Evolutionary conservation across 106 monocot species (phyloP), one percentile per base, ranked within the genome.

Genomic region (Allium fistulosum): DNA sequence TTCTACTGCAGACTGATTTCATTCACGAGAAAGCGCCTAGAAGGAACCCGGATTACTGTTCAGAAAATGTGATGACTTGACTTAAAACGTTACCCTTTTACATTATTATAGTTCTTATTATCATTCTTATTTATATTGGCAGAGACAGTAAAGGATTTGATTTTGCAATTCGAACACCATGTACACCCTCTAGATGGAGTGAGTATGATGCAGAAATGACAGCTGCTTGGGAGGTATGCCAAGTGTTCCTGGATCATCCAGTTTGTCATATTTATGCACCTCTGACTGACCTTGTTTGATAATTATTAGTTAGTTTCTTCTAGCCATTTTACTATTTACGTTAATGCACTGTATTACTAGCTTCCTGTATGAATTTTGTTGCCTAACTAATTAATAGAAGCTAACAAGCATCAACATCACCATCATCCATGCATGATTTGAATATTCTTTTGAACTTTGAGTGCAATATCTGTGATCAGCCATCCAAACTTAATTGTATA

Each of bases 141-240:
- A 95, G 95, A 85, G 86, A 82, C 57, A 84, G 78, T 65, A 85
- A 70, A 74, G 92, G 96, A 72, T 92, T 82, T 80, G 96, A 97
- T 49, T 92, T 97, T 79, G 92, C 92, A 61, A 92, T 97, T 49
- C 77, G 84, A 74, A 97, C 96, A 53, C 96, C 96, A 68, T 92
- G 86, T 62, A 89, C 86, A 17, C 91, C 91, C 53, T 78, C 86
- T 78, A 86, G 96, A 76, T 97, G 96, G 96, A 70, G 75, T 37
- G 86, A 92, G 49, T 97, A 82, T 64, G 82, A 84, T 61, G 80
- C 70, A 78, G 96, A 97, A 82, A 92, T 97, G 92, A 50, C 86
- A 49, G 67, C 58, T 46, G 83, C 92, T 37, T 97, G 92, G 92
- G 88, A 97, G 92, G 96, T 92, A 78, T 55, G 52, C n/a, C 10